Percentiles rank a stretch among this genome's conserved stretches.
These are phyloP conservation scores for Yamadazyma kanchanaburiensis DNA, from an alignment of 1,139 yeast genomes.

Conservation along the genomic window DNA sequence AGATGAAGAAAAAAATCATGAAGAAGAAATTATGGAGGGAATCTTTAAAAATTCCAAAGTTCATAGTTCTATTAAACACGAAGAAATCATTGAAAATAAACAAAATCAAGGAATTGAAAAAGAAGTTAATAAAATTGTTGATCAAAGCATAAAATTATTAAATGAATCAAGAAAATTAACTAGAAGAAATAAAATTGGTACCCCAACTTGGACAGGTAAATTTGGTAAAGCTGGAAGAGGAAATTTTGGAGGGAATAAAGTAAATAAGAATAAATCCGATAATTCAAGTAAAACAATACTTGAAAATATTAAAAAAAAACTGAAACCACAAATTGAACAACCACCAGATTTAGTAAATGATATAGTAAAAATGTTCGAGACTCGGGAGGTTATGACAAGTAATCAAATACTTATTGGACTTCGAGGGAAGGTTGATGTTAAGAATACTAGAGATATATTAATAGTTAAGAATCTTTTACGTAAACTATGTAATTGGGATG, in stretches of 20 bases:
- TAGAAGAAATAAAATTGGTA: slow-evolving; percentile 65
- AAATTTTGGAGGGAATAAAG: slow-evolving; percentile 21
- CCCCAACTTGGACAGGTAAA: slow-evolving; percentile 96
- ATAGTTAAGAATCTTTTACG: slow-evolving; percentile 65
- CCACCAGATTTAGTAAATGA: slow-evolving; percentile 29
- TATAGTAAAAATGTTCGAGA: slow-evolving; percentile 31
- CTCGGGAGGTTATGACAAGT: slow-evolving; percentile 24
- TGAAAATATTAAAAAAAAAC: slow-evolving; percentile 23
- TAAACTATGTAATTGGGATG: slow-evolving; percentile 69
- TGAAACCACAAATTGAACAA: slow-evolving; percentile 10
- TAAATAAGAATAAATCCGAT: slow-evolving; percentile 2
- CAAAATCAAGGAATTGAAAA: slow-evolving; percentile 53
- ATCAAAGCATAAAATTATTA: slow-evolving; percentile 71
- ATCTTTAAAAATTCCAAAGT: slow-evolving; percentile 71
- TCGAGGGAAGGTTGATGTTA: slow-evolving; percentile 34
- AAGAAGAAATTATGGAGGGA: slow-evolving; percentile 67
- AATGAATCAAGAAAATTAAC: slow-evolving; percentile 65
- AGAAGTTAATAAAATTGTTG: slow-evolving; percentile 78
- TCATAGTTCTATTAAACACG: slow-evolving; percentile 76
- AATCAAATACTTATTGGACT: slow-evolving; percentile 56
- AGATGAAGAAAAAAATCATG: slow-evolving; percentile 31
- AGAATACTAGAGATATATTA: slow-evolving; percentile 56
- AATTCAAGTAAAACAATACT: slow-evolving; percentile 29
- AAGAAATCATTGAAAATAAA: slow-evolving; percentile 62
- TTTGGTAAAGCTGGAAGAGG: slow-evolving; percentile 77